Base-by-base conservation (phyloP, 805 yeast genomes). In the Metschnikowia colocasiae region DNA sequence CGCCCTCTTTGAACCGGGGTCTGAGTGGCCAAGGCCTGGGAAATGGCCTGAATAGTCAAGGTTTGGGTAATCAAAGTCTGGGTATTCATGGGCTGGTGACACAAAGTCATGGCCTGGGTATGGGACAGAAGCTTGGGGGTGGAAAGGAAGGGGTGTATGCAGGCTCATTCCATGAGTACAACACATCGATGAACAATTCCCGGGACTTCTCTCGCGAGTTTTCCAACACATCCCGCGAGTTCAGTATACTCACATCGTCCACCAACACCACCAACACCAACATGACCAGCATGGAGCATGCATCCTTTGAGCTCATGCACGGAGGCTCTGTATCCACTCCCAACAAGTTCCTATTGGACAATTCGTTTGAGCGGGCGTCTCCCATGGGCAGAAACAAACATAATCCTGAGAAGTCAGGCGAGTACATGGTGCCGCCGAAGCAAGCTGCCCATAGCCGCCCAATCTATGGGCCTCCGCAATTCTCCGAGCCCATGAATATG, bases 251-350 rank as follows among this genome's bases (percentile, higher is more conserved):
- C 33, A 51, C 50, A 47, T 59, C 53, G 32, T 57, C 56, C 47
- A 52, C 66, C 15, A 70, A 69, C 52, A 59, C 67, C 25, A 54
- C 51, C 13, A 60, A 64, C 48, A 41, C 52, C 31, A 63, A 69
- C 48, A 54, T 69, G 48, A 70, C 69, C 46, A 52, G 69, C n/a
- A 52, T 62, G 12, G 76, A 72, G 32, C 76, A 71, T 43, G 59
- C 73, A 2, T 67, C 73, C 8, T 71, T 71, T 53, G 76, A 72
- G 31, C 45, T 68, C 37, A 47, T 54, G 51, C 55, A 55, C 25
- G 69, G 67, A 8, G 71, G 71, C 8, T 45, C 65, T 12, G 55
- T 69, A 6, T 64, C 70, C 25, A 71, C 75, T 2, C 75, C 76
- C 25, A 69, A 70, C 56, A 71, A 69, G 56, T 69, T 55, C 38